Percentiles rank a stretch among this genome's conserved stretches.
These are phyloP conservation scores for Botryosphaeria agaves DNA, from an alignment of 2,329 filamentous ascomycete species.

Conservation along the genomic window DNA sequence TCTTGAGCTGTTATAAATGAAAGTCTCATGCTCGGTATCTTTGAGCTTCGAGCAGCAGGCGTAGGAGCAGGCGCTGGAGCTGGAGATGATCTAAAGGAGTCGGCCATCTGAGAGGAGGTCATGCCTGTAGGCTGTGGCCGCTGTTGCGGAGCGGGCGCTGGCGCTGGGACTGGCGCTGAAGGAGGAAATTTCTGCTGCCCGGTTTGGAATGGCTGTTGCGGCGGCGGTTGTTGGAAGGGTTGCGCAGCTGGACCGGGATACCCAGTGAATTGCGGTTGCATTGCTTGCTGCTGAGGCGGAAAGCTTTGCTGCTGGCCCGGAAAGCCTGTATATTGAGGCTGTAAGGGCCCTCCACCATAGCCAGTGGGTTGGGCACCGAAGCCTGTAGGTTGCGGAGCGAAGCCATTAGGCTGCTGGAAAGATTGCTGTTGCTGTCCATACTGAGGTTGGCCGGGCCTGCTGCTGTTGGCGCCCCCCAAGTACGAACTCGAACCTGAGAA, in stretches of 20 bases:
- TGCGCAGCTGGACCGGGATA: constrained; percentile 25
- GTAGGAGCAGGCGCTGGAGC: constrained; percentile 40
- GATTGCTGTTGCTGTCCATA: constrained; percentile 38
- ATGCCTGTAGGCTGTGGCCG: constrained; percentile 38
- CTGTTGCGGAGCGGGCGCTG: constrained; percentile 24
- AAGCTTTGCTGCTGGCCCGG: constrained; percentile 22
- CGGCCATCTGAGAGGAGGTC: constrained; percentile 46
- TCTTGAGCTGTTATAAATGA: constrained; percentile 94
- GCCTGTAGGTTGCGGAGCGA: constrained; percentile 37
- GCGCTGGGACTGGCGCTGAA: no score
- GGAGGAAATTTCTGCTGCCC: constrained; percentile 35
- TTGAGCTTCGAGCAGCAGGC: constrained; percentile 47
- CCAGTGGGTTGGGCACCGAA: constrained; percentile 38
- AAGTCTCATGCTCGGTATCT: constrained; percentile 83
- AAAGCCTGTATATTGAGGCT: constrained; percentile 51
- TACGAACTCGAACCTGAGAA: constrained; percentile 82
- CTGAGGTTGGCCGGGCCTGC: constrained; percentile 48
- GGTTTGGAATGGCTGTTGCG: constrained; percentile 39
- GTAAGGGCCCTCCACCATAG: constrained; percentile 34
- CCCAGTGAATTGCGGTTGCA: constrained; percentile 28
- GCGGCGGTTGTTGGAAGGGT: constrained; percentile 9
- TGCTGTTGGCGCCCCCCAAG: constrained; percentile 60
- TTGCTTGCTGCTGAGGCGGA: constrained; percentile 16
- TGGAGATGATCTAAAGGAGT: constrained; percentile 36
- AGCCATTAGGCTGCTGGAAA: constrained; percentile 27